Conservation (phyloP, 2,329 filamentous ascomycete genomes). For the Lomentospora prolificans region DNA sequence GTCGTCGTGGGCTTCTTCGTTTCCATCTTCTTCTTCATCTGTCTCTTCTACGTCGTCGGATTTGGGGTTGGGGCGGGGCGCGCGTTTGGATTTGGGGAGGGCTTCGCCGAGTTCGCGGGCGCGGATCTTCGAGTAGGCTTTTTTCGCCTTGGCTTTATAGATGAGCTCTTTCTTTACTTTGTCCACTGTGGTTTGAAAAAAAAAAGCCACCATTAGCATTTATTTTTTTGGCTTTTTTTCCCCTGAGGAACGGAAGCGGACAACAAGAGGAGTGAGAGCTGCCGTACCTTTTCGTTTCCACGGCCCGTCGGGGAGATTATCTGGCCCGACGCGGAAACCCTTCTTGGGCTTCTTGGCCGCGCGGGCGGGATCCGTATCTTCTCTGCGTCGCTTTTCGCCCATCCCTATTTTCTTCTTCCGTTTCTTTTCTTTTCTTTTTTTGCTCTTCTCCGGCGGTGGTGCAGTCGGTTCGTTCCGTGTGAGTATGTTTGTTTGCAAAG, state of each 20-base stretch:
- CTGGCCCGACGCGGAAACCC: slow-evolving; percentile 79
- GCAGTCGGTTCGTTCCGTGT: background rate
- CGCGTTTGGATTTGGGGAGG: background rate
- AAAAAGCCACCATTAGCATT: background rate
- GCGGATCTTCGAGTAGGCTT: slow-evolving; percentile 83
- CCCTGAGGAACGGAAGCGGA: too few species aligned
- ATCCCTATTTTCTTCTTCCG: background rate
- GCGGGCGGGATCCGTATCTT: slow-evolving; percentile 3
- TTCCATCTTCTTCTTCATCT: background rate
- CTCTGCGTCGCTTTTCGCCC: background rate
- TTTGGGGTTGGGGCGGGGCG: background rate
- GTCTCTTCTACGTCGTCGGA: background rate
- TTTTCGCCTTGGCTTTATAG: slow-evolving; percentile 86
- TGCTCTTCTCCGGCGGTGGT: background rate
- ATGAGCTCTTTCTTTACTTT: slow-evolving; percentile 88
- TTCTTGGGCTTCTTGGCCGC: slow-evolving; percentile 46
- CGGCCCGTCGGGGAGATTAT: slow-evolving; percentile 81
- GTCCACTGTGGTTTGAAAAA: slow-evolving; percentile 46
- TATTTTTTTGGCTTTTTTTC: background rate
- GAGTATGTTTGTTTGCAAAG: background rate
- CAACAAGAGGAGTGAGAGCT: too few species aligned
- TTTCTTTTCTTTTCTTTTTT: background rate
- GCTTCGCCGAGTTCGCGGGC: slow-evolving; percentile 23
- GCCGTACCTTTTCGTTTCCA: slow-evolving; percentile 64
- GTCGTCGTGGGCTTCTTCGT: background rate